phyloP scores from a whole-genome alignment of 1,139 yeast genomes.

The Saccharomyces hybrid region DNA sequence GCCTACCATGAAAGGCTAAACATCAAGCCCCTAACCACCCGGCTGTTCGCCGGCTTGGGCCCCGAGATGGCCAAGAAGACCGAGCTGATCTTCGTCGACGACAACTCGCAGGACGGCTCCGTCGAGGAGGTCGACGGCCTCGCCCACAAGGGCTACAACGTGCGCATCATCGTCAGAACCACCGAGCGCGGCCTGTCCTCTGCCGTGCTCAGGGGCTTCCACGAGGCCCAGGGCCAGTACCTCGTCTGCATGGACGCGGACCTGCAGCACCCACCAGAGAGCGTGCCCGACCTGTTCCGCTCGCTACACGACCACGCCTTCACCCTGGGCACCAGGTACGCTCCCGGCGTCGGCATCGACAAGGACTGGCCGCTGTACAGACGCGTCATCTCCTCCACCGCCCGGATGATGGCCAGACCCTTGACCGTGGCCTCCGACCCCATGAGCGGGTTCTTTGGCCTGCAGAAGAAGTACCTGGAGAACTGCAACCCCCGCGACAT shows the following conservation, averaged over 20 bases:
- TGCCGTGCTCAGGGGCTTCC: slow-evolving; percentile 40
- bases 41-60: slow-evolving; percentile 41
- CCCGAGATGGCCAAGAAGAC: slow-evolving; percentile 35
- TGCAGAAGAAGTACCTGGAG: slow-evolving; percentile 36
- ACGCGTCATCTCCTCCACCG: slow-evolving; percentile 40
- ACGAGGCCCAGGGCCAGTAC: slow-evolving; percentile 39
- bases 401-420: slow-evolving; percentile 40
- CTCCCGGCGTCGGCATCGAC: slow-evolving; percentile 44
- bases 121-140: slow-evolving; percentile 41
- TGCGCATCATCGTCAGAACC: slow-evolving; percentile 40
- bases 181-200: slow-evolving; percentile 41
- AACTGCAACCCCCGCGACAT: slow-evolving; percentile 31
- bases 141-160: slow-evolving; percentile 39
- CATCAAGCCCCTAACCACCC: slow-evolving; percentile 39
- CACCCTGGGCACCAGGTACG: slow-evolving; percentile 42
- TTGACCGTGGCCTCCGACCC: slow-evolving; percentile 42
- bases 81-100: slow-evolving; percentile 42
- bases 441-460: slow-evolving; percentile 43
- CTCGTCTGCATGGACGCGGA: slow-evolving; percentile 44
- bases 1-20: slow-evolving; percentile 42
- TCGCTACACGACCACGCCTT: slow-evolving; percentile 36
- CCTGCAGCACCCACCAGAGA: slow-evolving; percentile 43
- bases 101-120: slow-evolving; percentile 43
- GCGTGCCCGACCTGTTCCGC: slow-evolving; percentile 37
- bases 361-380: slow-evolving; percentile 44